phyloP scores from a whole-genome alignment of 2,329 filamentous ascomycete genomes.

The Colletotrichum musae region DNA sequence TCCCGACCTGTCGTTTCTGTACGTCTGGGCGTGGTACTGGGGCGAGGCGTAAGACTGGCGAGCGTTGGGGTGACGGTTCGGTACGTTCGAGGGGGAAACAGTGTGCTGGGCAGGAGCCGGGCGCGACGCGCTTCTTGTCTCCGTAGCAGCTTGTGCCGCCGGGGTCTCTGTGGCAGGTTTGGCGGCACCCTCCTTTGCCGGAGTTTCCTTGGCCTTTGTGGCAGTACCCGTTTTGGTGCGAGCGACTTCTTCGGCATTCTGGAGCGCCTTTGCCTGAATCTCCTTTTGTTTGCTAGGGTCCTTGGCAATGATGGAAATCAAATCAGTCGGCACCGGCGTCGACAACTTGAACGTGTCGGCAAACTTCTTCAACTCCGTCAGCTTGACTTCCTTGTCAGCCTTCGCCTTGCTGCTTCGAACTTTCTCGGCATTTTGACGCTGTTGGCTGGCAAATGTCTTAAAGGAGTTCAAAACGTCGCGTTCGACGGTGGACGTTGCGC shows the following conservation, averaged over 20 bases:
- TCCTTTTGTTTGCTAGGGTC: constrained; percentile 95
- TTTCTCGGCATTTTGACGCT: constrained; percentile 70
- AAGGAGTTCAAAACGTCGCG: constrained; percentile 74
- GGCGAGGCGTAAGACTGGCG: constrained; percentile 66
- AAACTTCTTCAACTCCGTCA: constrained; percentile 96
- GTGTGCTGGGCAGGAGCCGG: constrained; percentile 52
- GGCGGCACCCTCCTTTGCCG: constrained; percentile 63
- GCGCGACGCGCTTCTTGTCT: constrained; percentile 50
- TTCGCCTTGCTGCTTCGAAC: constrained; percentile 70
- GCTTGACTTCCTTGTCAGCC: constrained; percentile 89
- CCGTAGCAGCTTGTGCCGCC: constrained; percentile 41
- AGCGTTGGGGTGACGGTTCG: constrained; percentile 62
- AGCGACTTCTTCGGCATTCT: constrained; percentile 77
- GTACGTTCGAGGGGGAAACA: constrained; percentile 47
- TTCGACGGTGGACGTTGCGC: constrained; percentile 73
- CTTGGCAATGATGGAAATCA: constrained; percentile 96
- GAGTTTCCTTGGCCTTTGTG: constrained; percentile 68
- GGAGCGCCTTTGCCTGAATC: constrained; percentile 89
- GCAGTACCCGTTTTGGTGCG: constrained; percentile 60
- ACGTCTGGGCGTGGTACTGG: constrained; percentile 62
- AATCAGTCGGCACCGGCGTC: constrained; percentile 90
- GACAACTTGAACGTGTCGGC: constrained; percentile 93
- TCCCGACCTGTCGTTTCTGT: constrained; percentile 62
- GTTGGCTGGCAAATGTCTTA: constrained; percentile 73
- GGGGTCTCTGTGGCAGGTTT: constrained; percentile 50